Evolutionary conservation across 192 early-diverging fungal genomes (phyloP).

Genomic region (Lunasporangiospora selenospora): DNA sequence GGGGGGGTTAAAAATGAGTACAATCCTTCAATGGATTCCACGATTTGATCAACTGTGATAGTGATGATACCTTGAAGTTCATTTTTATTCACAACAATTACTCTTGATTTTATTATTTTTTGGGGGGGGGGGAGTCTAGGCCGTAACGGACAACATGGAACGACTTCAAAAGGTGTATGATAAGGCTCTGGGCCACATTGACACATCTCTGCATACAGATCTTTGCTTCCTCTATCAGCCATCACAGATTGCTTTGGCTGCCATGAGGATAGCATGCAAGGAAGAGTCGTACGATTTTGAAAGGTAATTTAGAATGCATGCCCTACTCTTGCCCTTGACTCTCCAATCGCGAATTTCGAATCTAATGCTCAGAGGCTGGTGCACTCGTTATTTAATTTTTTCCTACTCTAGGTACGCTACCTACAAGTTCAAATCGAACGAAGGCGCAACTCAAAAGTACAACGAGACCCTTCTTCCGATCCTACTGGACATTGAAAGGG

Average conservation of each 20-base stretch:
- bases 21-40: not conserved
- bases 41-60: not conserved
- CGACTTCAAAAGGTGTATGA: conserved; percentile 61
- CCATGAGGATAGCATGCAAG: conserved; percentile 64
- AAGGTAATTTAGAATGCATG: too few relatives aligned
- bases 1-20: too few relatives aligned
- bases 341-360: not conserved
- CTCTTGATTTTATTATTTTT: conserved; percentile 25
- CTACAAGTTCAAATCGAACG: conserved; percentile 35
- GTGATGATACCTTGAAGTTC: not conserved
- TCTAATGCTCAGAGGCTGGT: not conserved
- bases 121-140: too few relatives aligned
- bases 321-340: too few relatives aligned
- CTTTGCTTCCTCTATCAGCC: conserved; percentile 79
- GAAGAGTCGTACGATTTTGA: conserved; percentile 63
- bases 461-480: conserved; percentile 53
- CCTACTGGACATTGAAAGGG: conserved; percentile 58
- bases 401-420: conserved; percentile 17
- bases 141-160: conserved; percentile 48
- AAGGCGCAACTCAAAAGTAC: conserved; percentile 24
- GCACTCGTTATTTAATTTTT: conserved; percentile 54
- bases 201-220: conserved; percentile 71
- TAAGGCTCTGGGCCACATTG: conserved; percentile 57
- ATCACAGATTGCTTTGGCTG: conserved; percentile 76
- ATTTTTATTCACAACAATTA: not conserved